Percentiles rank a stretch among this genome's conserved stretches.
phyloP scores from a whole-genome alignment of 2,329 filamentous ascomycete species.

The Drechslerella stenobrocha region DNA sequence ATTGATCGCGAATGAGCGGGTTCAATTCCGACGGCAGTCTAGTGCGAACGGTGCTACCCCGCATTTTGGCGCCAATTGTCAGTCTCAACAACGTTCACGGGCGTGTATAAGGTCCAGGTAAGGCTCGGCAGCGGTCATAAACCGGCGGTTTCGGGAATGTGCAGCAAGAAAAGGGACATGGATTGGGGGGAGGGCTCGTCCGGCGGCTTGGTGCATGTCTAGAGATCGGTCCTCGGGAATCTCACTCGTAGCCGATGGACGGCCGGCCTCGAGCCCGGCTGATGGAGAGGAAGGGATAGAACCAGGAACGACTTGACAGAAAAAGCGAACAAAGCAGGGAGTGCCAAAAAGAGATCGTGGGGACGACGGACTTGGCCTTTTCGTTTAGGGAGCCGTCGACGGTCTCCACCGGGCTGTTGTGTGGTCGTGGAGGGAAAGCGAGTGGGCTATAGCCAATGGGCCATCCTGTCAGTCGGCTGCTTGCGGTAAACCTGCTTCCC shows the following conservation, averaged over 20 bases:
- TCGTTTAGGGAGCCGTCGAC: not conserved
- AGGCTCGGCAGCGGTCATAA: not conserved
- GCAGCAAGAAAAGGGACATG: not conserved
- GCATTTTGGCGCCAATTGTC: conserved; percentile 49
- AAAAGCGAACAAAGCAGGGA: not conserved
- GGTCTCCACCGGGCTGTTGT: conserved; percentile 1
- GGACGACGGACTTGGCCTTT: not conserved
- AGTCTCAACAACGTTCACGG: conserved; percentile 28
- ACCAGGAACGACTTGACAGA: not conserved
- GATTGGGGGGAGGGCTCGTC: not conserved
- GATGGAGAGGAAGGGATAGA: not conserved
- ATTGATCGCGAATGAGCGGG: conserved; percentile 45
- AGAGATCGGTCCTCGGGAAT: conserved; percentile 2
- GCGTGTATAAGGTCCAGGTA: not conserved
- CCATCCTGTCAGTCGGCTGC: conserved; percentile 29
- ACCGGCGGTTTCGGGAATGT: not conserved
- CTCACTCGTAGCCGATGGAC: conserved; percentile 23
- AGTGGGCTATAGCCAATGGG: conserved; percentile 39
- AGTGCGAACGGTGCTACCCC: conserved; percentile 33
- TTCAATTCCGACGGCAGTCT: conserved; percentile 29
- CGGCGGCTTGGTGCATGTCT: not conserved
- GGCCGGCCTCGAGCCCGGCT: not conserved
- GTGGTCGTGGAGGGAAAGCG: conserved; percentile 20
- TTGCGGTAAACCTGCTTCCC: conserved; percentile 19
- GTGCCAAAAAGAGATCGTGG: not conserved